Percentiles rank a stretch among this genome's conserved stretches.
Conservation (phyloP, 257 asterid genomes). For the Petunia secreta region DNA sequence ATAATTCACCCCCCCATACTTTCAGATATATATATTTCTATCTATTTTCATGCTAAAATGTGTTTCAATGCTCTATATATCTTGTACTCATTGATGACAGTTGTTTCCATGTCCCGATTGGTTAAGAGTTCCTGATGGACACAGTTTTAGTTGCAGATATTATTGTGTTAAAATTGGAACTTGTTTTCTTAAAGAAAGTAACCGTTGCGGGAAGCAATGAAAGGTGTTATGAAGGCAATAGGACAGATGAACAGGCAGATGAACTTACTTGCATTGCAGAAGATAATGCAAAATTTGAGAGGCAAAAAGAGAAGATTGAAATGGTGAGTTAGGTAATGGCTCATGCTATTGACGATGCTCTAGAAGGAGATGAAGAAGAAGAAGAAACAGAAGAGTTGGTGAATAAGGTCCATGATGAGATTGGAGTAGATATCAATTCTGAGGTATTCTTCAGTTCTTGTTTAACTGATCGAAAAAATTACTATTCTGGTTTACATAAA, state of each 20-base stretch:
- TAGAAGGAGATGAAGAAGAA: slow-evolving; percentile 99
- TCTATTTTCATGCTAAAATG: too few relatives aligned
- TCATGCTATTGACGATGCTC: slow-evolving; percentile 96
- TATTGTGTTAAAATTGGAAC: too few relatives aligned
- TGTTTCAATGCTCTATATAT: too few relatives aligned
- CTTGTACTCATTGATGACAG: too few relatives aligned
- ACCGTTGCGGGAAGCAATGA: slow-evolving; percentile 80
- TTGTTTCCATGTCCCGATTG: too few relatives aligned
- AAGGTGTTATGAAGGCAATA: slow-evolving; percentile 98
- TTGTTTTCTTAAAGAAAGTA: background rate
- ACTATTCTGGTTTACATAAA: background rate
- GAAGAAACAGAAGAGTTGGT: slow-evolving; percentile 97
- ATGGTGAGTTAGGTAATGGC: slow-evolving; percentile 92
- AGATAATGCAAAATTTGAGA: slow-evolving; percentile 97
- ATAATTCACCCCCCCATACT: too few relatives aligned
- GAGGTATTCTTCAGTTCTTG: slow-evolving; percentile 57
- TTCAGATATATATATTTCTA: too few relatives aligned
- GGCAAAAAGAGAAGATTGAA: slow-evolving; percentile 96
- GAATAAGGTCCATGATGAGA: slow-evolving; percentile 95
- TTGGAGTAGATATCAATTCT: slow-evolving; percentile 82
- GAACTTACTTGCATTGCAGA: slow-evolving; percentile 95
- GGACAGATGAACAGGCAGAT: slow-evolving; percentile 99
- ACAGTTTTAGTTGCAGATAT: background rate
- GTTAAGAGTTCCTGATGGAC: background rate
- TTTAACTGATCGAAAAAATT: too few relatives aligned